These are phyloP conservation scores for Hibiscus mutabilis DNA, from an alignment of 345 rosid genomes.

Conservation along the genomic window DNA sequence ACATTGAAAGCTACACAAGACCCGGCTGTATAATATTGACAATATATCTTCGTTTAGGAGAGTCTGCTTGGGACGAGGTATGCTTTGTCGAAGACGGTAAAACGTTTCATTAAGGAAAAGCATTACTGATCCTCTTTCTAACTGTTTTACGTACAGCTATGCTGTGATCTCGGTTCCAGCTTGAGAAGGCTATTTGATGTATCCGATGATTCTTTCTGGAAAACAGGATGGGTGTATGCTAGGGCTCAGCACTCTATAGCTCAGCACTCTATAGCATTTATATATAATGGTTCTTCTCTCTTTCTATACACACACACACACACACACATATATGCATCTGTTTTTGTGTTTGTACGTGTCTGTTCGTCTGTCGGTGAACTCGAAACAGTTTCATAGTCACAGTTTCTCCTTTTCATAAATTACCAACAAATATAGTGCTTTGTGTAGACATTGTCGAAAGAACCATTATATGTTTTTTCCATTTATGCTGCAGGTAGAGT, in stretches of 20 bases:
- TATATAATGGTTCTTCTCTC: slow-evolving; percentile 53
- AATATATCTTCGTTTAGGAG: slow-evolving; percentile 75
- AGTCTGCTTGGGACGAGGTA: slow-evolving; percentile 90
- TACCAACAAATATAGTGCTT: not conserved
- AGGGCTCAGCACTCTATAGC: slow-evolving; percentile 78
- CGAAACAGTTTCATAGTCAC: not conserved
- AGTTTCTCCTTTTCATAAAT: not conserved
- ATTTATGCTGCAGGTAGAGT: slow-evolving; percentile 61
- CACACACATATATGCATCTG: not conserved
- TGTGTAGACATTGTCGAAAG: slow-evolving; percentile 7
- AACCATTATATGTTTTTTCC: slow-evolving; percentile 3
- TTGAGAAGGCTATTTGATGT: slow-evolving; percentile 73
- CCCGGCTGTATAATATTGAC: slow-evolving; percentile 92
- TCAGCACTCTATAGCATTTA: slow-evolving; percentile 77
- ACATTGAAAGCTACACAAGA: slow-evolving; percentile 96
- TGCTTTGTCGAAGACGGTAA: slow-evolving; percentile 17
- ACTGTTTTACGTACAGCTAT: slow-evolving; percentile 38
- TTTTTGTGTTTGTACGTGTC: not conserved
- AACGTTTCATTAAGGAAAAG: not conserved
- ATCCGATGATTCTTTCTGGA: slow-evolving; percentile 78
- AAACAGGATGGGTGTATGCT: slow-evolving; percentile 73
- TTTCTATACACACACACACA: not conserved
- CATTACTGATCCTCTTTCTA: not conserved
- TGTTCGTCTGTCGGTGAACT: not conserved
- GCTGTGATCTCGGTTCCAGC: slow-evolving; percentile 59